Evolutionary conservation across 768 basidiomycete genomes (phyloP).

Genomic region (Mycena rebaudengoi): DNA sequence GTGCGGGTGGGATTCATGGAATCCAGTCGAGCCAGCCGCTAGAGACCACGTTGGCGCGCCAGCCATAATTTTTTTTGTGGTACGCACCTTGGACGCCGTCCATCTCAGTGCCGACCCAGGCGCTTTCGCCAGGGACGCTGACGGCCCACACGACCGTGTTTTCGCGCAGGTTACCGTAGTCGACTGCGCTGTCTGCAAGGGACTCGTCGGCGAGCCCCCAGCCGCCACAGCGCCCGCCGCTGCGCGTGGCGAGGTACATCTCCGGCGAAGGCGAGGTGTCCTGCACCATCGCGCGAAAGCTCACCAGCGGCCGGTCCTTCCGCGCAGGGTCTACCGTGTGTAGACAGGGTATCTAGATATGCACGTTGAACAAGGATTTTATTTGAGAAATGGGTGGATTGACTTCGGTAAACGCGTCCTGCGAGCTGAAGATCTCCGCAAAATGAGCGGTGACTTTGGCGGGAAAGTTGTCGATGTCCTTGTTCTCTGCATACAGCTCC

Average conservation of each 20-base stretch:
- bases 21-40: too few relatives aligned
- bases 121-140: slow-evolving; percentile 72
- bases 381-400: slow-evolving; percentile 1
- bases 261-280: slow-evolving; percentile 80
- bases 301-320: slow-evolving; percentile 65
- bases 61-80: too few relatives aligned
- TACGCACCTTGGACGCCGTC: slow-evolving; percentile 30
- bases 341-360: slow-evolving; percentile 65
- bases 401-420: slow-evolving; percentile 53
- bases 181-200: slow-evolving; percentile 21
- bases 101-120: slow-evolving; percentile 57
- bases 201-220: slow-evolving; percentile 67
- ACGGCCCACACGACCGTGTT: slow-evolving; percentile 77
- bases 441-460: slow-evolving; percentile 57
- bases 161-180: slow-evolving; percentile 61
- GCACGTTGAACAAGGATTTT: neutral
- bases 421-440: slow-evolving; percentile 46
- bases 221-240: slow-evolving; percentile 64
- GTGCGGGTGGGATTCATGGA: slow-evolving; percentile 52
- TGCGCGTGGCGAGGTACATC: slow-evolving; percentile 67
- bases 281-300: slow-evolving; percentile 83
- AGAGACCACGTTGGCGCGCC: too few relatives aligned
- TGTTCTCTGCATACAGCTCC: slow-evolving; percentile 50
- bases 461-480: slow-evolving; percentile 48
- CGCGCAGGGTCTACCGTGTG: slow-evolving; percentile 54